A percentile compares a stretch with the other conserved stretches of the same genome.
Evolutionary conservation across 176 grass and related monocot species (phyloP).

Genomic region (Canna indica): DNA sequence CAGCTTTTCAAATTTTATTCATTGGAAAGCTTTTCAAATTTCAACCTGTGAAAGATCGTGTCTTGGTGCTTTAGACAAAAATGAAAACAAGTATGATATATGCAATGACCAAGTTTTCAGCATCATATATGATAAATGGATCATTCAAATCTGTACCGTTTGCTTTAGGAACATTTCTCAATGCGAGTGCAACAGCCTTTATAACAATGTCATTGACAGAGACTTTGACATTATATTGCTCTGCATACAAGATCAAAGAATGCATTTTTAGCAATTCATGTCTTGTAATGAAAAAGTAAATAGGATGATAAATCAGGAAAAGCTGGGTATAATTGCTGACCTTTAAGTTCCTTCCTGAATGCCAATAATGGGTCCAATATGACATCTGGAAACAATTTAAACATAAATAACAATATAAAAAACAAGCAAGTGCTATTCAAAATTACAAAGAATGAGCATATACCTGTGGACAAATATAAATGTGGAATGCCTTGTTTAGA

Average conservation of each 20-base stretch:
- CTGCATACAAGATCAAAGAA: slow-evolving; percentile 39
- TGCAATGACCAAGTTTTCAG: not conserved
- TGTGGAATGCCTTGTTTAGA: slow-evolving; percentile 95
- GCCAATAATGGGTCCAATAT: slow-evolving; percentile 73
- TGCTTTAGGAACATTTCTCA: slow-evolving; percentile 78
- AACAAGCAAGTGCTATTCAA: slow-evolving; percentile 1
- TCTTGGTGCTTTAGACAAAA: not conserved
- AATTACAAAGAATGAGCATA: not conserved
- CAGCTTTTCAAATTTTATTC: not conserved
- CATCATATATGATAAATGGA: not conserved
- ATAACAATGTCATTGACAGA: slow-evolving; percentile 96
- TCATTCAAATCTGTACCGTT: slow-evolving; percentile 58
- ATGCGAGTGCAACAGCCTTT: slow-evolving; percentile 96
- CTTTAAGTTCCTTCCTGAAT: slow-evolving; percentile 93
- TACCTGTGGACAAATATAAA: slow-evolving; percentile 87
- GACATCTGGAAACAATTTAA: slow-evolving; percentile 64
- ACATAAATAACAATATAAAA: slow-evolving; percentile 20
- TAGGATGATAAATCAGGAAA: not conserved
- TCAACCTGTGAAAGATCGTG: too few species aligned
- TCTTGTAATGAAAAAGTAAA: not conserved
- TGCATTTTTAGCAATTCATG: not conserved
- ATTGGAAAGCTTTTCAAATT: too few species aligned
- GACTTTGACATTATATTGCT: slow-evolving; percentile 82
- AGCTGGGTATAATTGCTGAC: slow-evolving; percentile 28
- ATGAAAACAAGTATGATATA: not conserved